These are phyloP conservation scores for Roridomyces roridus DNA, from an alignment of 768 basidiomycete species.

Conservation along the genomic window DNA sequence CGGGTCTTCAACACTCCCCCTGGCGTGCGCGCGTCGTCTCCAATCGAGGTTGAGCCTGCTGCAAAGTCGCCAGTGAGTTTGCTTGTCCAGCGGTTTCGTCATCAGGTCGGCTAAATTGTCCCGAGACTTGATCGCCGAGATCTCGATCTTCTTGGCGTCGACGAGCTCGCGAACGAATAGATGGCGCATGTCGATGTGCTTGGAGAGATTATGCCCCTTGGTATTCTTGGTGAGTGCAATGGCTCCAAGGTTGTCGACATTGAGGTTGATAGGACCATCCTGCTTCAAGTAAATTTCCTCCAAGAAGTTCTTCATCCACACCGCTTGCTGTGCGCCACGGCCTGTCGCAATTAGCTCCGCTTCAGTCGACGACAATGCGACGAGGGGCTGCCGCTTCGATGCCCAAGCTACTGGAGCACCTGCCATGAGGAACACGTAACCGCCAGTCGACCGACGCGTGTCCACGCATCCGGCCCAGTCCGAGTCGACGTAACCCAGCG, in stretches of 20 bases:
- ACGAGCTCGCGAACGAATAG: slow-evolving; percentile 31
- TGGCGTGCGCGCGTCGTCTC: too few species aligned
- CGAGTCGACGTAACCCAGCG: slow-evolving; percentile 22
- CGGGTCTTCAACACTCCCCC: too few species aligned
- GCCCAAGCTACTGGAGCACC: slow-evolving; percentile 45
- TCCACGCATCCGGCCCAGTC: slow-evolving; percentile 20
- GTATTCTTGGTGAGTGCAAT: slow-evolving; percentile 31
- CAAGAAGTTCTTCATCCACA: slow-evolving; percentile 31
- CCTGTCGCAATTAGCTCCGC: slow-evolving; percentile 44
- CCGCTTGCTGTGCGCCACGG: slow-evolving; percentile 29
- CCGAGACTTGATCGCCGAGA: too few species aligned
- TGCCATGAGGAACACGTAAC: slow-evolving; percentile 38
- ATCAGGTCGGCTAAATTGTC: too few species aligned
- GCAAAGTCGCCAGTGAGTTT: too few species aligned
- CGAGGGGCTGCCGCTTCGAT: slow-evolving; percentile 21
- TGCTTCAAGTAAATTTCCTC: slow-evolving; percentile 16
- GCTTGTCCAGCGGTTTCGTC: too few species aligned
- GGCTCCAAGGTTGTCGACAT: slow-evolving; percentile 26
- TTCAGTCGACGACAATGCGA: slow-evolving; percentile 45
- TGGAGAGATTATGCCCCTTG: slow-evolving; percentile 32
- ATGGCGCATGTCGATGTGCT: slow-evolving; percentile 40
- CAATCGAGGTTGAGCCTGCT: too few species aligned
- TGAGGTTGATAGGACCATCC: slow-evolving; percentile 3
- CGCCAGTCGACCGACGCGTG: slow-evolving; percentile 26
- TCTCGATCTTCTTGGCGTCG: too few species aligned